A percentile compares a stretch with the other conserved stretches of the same genome.
Evolutionary conservation across 352 stramenopile species (phyloP).

Genomic region (Globisporangium apiculatum): DNA sequence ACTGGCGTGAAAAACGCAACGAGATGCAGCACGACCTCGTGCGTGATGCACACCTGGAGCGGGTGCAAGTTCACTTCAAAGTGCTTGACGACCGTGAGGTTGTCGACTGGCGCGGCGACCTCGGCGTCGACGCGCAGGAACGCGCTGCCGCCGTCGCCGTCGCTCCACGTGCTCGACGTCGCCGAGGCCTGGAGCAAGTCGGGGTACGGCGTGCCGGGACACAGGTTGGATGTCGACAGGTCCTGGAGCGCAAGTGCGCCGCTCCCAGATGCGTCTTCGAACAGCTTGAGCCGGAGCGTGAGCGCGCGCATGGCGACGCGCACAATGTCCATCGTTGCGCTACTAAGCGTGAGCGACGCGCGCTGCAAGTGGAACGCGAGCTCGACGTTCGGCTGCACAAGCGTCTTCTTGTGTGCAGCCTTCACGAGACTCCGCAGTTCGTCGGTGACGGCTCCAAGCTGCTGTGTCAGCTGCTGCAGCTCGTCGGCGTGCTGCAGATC

Average conservation of each 20-base stretch:
- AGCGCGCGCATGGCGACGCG: slow-evolving; percentile 33
- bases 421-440: slow-evolving; percentile 28
- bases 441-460: slow-evolving; percentile 38
- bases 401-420: slow-evolving; percentile 29
- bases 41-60: slow-evolving; percentile 79
- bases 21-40: slow-evolving; percentile 70
- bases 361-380: slow-evolving; percentile 49
- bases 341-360: slow-evolving; percentile 54
- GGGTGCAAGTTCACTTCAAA: slow-evolving; percentile 84
- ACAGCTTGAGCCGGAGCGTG: slow-evolving; percentile 52
- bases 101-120: slow-evolving; percentile 48
- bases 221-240: slow-evolving; percentile 59
- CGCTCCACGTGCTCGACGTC: slow-evolving; percentile 42
- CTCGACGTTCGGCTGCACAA: slow-evolving; percentile 50
- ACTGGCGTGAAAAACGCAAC: slow-evolving; percentile 34
- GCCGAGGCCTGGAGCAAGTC: slow-evolving; percentile 47
- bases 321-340: slow-evolving; percentile 57
- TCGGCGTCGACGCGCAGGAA: slow-evolving; percentile 74
- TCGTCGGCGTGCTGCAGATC: slow-evolving; percentile 30
- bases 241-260: slow-evolving; percentile 50
- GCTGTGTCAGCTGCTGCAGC: slow-evolving; percentile 32
- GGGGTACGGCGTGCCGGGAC: slow-evolving; percentile 59
- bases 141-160: slow-evolving; percentile 54
- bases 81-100: slow-evolving; percentile 64
- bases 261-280: slow-evolving; percentile 61